These are phyloP conservation scores for Lithocarpus polystachyus DNA, from an alignment of 306 rosid genomes.

Conservation along the genomic window DNA sequence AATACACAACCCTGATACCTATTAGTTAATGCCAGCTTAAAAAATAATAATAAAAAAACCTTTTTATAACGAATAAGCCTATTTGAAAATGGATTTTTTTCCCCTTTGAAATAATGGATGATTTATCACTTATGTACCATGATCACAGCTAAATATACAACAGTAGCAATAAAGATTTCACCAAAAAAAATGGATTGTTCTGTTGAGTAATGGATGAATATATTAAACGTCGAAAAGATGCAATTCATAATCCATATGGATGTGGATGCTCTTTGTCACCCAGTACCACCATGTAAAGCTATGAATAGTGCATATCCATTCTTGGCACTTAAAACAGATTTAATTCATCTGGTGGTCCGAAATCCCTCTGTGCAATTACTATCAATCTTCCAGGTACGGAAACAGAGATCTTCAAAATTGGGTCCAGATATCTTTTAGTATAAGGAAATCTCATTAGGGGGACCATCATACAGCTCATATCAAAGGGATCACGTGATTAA, in stretches of 20 bases:
- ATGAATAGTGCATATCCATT: neutral
- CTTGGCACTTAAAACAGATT: neutral
- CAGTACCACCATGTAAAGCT: neutral
- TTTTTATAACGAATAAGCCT: too few species aligned
- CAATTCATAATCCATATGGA: neutral
- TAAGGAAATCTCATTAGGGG: conserved; percentile 28
- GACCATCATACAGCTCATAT: conserved; percentile 19
- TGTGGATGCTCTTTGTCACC: neutral
- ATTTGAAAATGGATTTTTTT: too few species aligned
- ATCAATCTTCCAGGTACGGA: conserved; percentile 31
- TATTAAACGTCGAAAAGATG: neutral
- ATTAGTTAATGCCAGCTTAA: too few species aligned
- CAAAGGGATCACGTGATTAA: neutral
- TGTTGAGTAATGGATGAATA: neutral
- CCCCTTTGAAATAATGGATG: too few species aligned
- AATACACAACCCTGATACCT: too few species aligned
- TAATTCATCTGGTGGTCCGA: conserved; percentile 23
- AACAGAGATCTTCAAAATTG: conserved; percentile 23
- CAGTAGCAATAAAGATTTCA: neutral
- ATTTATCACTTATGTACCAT: too few species aligned
- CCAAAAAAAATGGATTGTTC: neutral
- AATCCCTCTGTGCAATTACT: conserved; percentile 25
- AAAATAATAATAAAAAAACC: too few species aligned
- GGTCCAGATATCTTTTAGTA: conserved; percentile 30
- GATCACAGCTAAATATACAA: neutral